Percentiles rank a stretch among this genome's conserved stretches.
Conservation (phyloP, 495 filamentous ascomycete species). For the Lepidopterella palustris region DNA sequence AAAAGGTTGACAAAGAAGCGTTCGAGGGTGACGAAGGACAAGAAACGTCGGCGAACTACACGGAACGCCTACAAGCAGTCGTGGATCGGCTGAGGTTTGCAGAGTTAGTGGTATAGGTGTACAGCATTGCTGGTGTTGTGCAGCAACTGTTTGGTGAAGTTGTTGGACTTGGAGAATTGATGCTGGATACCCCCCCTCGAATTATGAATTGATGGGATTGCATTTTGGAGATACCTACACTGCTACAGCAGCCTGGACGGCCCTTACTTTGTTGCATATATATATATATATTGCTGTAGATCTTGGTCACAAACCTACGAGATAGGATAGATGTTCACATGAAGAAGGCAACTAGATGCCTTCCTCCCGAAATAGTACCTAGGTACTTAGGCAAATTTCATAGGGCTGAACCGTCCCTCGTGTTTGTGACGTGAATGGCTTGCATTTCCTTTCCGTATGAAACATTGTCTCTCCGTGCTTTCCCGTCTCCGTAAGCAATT, state of each 20-base stretch:
- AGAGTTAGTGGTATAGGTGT: background rate
- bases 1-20: conserved; percentile 56
- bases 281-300: background rate
- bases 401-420: background rate
- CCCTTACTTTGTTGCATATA: background rate
- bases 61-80: conserved; percentile 53
- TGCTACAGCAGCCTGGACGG: no score
- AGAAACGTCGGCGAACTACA: conserved; percentile 47
- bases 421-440: conserved; percentile 9
- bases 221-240: no score
- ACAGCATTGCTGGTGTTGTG: background rate
- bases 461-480: background rate
- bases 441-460: background rate
- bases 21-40: conserved; percentile 43
- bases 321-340: background rate
- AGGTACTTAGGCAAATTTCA: background rate
- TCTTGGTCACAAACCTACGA: background rate
- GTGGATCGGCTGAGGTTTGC: conserved; percentile 39
- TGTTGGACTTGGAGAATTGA: background rate
- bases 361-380: background rate
- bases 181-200: background rate
- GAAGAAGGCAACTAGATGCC: background rate
- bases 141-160: background rate
- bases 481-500: background rate
- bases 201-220: background rate